Conservation (phyloP, 2,329 filamentous ascomycete genomes). For the Aureobasidium uvarum region DNA sequence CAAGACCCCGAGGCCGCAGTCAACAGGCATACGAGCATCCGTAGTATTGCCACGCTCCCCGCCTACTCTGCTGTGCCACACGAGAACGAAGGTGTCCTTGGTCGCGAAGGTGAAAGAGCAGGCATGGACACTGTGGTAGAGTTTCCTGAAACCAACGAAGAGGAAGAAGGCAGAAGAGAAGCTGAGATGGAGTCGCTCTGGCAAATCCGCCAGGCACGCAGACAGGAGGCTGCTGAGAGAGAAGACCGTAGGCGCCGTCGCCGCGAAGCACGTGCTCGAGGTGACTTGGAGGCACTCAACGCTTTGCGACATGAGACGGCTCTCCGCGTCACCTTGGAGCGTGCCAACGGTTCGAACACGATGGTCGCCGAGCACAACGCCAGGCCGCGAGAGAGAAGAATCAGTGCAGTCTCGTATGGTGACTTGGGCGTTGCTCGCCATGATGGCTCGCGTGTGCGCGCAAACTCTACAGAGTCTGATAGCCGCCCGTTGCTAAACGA, state of each 20-base stretch:
- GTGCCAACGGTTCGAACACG: constrained; percentile 41
- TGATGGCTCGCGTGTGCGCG: constrained; percentile 72
- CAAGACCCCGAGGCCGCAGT: constrained; percentile 46
- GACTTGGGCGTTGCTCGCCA: constrained; percentile 73
- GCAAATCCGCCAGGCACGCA: constrained; percentile 77
- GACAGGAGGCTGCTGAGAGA: constrained; percentile 71
- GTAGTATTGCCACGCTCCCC: constrained; percentile 92
- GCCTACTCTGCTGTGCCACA: constrained; percentile 72
- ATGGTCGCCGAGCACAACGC: constrained; percentile 61
- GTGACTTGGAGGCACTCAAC: constrained; percentile 68
- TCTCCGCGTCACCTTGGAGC: constrained; percentile 49
- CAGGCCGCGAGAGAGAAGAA: constrained; percentile 61
- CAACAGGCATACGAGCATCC: constrained; percentile 79
- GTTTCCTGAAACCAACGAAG: constrained; percentile 73
- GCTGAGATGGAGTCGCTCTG: constrained; percentile 92
- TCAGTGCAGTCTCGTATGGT: constrained; percentile 73
- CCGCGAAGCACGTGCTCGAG: constrained; percentile 67
- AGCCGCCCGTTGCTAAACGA: constrained; percentile 68
- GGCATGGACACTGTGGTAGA: constrained; percentile 91
- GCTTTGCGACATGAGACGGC: constrained; percentile 59
- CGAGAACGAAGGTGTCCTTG: constrained; percentile 78
- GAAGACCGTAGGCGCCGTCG: constrained; percentile 70
- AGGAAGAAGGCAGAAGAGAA: constrained; percentile 75
- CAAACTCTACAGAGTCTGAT: constrained; percentile 71
- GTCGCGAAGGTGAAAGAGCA: constrained; percentile 82